Base-by-base conservation (phyloP, 2,329 filamentous ascomycete species). In the Capronia epimyces region DNA sequence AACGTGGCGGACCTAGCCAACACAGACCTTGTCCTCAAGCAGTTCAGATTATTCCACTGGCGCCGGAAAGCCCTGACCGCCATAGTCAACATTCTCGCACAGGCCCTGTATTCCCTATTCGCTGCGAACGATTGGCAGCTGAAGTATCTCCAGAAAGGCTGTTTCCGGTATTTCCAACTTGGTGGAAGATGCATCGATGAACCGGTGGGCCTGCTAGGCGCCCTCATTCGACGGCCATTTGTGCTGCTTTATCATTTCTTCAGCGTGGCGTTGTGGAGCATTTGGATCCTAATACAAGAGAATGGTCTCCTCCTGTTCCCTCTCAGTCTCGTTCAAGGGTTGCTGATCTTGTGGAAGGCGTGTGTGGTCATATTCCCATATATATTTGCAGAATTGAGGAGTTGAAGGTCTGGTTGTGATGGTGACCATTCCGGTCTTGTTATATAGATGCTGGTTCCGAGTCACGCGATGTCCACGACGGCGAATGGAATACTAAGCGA, bases 71-170 rank as follows among this genome's bases (percentile, higher is more conserved):
- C 76, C 57, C 76, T 89, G 43, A 88, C 87, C 0, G 82, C 82
- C 46, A 90, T 95, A 61, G 93, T 98, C 76, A 98, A 98, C 70
- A 95, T 97, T 61, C 82, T 98, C n/a, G 91, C 93, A 1, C 87
- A 93, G 75, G 90, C 93, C 0, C 78, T 98, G 1, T 98, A 98
- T 73, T 76, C 80, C 25, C 80, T 98, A 10, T 98, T 97, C 66
- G 89, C 91, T 13, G 93, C 91, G 45, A 77, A 94, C 66, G 77
- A 76, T 76, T 66, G 45, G 67, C 59, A 90, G 64, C 81, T 97
- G 46, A 81, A 80, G 58, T 83, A 86, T 48, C 81, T 98, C 40
- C 89, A 95, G 71, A 79, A 79, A 59, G 93, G 93, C 42, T 98
- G 93, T 74, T 97, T 97, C 74, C 75, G 78, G 24, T 98, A 98